Conservation (phyloP, 2,329 filamentous ascomycete genomes). For the Aspergillus sp. region DNA sequence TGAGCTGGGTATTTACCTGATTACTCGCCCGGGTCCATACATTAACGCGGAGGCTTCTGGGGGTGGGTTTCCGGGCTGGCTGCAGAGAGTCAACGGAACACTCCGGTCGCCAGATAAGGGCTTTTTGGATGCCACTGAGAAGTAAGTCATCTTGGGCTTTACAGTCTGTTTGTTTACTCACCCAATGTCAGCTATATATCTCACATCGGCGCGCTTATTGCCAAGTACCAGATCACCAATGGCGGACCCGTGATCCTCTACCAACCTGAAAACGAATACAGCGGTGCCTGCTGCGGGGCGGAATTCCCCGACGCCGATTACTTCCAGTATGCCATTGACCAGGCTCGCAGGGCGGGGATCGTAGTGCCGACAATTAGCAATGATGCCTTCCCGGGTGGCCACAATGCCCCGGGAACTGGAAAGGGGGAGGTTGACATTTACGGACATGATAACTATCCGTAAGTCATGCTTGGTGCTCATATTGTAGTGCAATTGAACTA, state of each 20-base stretch:
- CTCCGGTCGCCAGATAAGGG: constrained; percentile 63
- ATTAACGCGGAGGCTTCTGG: constrained; percentile 77
- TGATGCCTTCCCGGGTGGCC: constrained; percentile 61
- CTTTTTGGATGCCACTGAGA: constrained; percentile 66
- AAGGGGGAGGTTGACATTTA: constrained; percentile 63
- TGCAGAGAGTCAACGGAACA: constrained; percentile 65
- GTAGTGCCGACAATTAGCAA: constrained; percentile 75
- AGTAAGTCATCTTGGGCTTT: constrained; percentile 42
- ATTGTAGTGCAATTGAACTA: neutral
- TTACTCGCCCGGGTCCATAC: constrained; percentile 71
- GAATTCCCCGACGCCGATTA: constrained; percentile 67
- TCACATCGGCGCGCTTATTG: constrained; percentile 65
- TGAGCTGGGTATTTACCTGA: constrained; percentile 72
- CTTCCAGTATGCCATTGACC: constrained; percentile 68
- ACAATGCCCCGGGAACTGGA: constrained; percentile 65
- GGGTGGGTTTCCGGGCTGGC: constrained; percentile 79
- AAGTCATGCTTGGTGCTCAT: constrained; percentile 11
- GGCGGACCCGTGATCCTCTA: constrained; percentile 76
- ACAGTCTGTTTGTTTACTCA: neutral
- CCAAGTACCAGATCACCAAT: constrained; percentile 76
- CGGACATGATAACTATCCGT: constrained; percentile 64
- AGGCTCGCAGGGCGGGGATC: constrained; percentile 67
- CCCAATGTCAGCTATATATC: constrained; percentile 54
- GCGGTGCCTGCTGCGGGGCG: constrained; percentile 48
- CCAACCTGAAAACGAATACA: constrained; percentile 83